Conservation (phyloP, 805 yeast genomes). For the Dipodascopsis uninucleata region DNA sequence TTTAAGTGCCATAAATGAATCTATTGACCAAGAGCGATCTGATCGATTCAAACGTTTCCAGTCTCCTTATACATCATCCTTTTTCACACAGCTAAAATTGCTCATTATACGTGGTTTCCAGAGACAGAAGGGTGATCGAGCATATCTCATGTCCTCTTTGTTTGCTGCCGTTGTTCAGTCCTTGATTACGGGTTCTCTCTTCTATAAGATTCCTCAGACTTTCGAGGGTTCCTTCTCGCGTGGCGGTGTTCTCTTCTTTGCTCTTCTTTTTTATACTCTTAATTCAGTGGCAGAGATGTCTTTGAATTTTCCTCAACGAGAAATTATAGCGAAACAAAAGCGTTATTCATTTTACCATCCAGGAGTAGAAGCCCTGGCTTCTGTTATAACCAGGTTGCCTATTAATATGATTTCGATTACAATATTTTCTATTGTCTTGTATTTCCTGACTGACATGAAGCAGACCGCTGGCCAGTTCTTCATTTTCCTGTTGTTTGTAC, state of each 20-base stretch:
- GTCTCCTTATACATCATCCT: slow-evolving; percentile 47
- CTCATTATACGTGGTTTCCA: slow-evolving; percentile 37
- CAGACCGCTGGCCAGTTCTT: slow-evolving; percentile 55
- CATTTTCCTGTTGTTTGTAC: slow-evolving; percentile 44
- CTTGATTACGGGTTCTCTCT: slow-evolving; percentile 60
- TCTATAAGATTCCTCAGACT: slow-evolving; percentile 47
- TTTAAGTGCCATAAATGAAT: slow-evolving; percentile 37
- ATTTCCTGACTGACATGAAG: slow-evolving; percentile 54
- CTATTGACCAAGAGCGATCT: slow-evolving; percentile 40
- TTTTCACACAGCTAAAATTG: slow-evolving; percentile 44
- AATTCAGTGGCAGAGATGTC: slow-evolving; percentile 46
- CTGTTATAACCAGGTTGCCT: slow-evolving; percentile 58
- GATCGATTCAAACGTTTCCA: slow-evolving; percentile 39
- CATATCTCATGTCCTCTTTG: slow-evolving; percentile 46
- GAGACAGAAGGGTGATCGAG: slow-evolving; percentile 54
- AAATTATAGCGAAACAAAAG: slow-evolving; percentile 57
- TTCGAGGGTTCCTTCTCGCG: slow-evolving; percentile 59
- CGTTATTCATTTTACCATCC: slow-evolving; percentile 58
- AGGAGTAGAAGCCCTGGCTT: slow-evolving; percentile 61
- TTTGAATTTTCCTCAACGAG: slow-evolving; percentile 46
- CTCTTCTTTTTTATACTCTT: slow-evolving; percentile 45
- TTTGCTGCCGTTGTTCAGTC: slow-evolving; percentile 53
- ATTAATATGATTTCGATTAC: slow-evolving; percentile 44
- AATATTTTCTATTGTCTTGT: slow-evolving; percentile 48
- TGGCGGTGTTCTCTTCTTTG: slow-evolving; percentile 64